phyloP scores from a whole-genome alignment of 2,329 filamentous ascomycete genomes.

The Thielaviopsis euricoi region DNA sequence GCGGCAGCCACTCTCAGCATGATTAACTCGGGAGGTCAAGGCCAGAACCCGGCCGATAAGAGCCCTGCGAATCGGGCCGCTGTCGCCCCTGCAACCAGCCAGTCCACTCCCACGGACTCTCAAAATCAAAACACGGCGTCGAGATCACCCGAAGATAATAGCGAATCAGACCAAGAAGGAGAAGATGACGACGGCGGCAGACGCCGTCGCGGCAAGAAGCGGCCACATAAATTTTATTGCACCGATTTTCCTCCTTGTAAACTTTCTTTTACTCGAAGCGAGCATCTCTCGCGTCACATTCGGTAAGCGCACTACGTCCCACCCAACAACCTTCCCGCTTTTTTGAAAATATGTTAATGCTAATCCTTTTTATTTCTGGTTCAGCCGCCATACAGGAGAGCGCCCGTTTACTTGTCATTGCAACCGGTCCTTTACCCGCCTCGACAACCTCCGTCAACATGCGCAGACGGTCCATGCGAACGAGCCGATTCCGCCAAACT shows the following conservation, averaged over 20 bases:
- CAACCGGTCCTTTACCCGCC: slow-evolving; percentile 41
- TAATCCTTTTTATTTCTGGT: background rate
- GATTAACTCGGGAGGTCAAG: background rate
- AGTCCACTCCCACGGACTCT: no score
- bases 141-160: background rate
- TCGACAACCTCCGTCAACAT: slow-evolving; percentile 57
- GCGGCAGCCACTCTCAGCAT: slow-evolving; percentile 3
- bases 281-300: slow-evolving; percentile 89
- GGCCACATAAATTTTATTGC: slow-evolving; percentile 90
- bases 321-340: background rate
- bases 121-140: background rate
- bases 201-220: slow-evolving; percentile 73
- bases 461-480: slow-evolving; percentile 96
- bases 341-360: background rate
- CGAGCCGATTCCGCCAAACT: slow-evolving; percentile 88
- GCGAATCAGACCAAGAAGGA: slow-evolving; percentile 5
- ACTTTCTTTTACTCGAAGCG: slow-evolving; percentile 86
- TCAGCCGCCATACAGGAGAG: slow-evolving; percentile 90
- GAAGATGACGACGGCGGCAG: slow-evolving; percentile 35
- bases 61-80: background rate
- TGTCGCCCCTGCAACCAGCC: background rate
- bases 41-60: background rate
- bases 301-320: slow-evolving; percentile 33
- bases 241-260: slow-evolving; percentile 88
- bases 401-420: slow-evolving; percentile 95